Evolutionary conservation across 768 basidiomycete genomes (phyloP).

Genomic region (Boletus patriciae): DNA sequence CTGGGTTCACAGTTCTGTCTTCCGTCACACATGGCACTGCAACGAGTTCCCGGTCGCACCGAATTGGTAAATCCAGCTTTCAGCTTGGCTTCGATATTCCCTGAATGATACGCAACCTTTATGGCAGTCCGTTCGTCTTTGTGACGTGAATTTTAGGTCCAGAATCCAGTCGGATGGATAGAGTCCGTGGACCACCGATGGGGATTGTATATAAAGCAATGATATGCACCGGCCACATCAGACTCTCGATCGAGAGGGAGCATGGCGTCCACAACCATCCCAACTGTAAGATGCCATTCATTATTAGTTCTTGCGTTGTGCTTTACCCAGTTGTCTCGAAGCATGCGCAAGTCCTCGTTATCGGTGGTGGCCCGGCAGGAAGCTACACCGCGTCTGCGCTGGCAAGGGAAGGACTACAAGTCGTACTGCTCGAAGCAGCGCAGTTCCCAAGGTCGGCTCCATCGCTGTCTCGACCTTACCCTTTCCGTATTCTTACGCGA

Average conservation of each 20-base stretch:
- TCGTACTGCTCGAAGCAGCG: constrained; percentile 54
- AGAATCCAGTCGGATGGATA: background rate
- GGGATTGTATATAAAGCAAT: constrained; percentile 4
- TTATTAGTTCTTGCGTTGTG: background rate
- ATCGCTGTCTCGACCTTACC: no score
- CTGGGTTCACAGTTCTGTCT: background rate
- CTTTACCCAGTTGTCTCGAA: constrained; percentile 1
- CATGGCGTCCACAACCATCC: constrained; percentile 17
- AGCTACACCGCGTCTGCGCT: constrained; percentile 55
- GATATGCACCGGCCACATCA: background rate
- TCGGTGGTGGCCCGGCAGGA: constrained; percentile 63
- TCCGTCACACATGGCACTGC: background rate
- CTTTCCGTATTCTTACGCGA: background rate
- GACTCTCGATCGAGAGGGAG: background rate
- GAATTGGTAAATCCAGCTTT: background rate
- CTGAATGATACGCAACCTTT: background rate
- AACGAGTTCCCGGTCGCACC: background rate
- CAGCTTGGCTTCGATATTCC: constrained; percentile 5
- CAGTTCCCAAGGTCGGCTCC: constrained; percentile 51
- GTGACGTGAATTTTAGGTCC: background rate
- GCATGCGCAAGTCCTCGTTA: constrained; percentile 41
- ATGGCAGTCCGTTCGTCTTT: background rate
- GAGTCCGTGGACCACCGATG: background rate
- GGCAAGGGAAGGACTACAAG: constrained; percentile 57
- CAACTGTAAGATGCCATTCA: constrained; percentile 20